Percentiles rank a stretch among this genome's conserved stretches.
phyloP scores from a whole-genome alignment of 2,329 filamentous ascomycete species.

The Colletotrichum graminicola region DNA sequence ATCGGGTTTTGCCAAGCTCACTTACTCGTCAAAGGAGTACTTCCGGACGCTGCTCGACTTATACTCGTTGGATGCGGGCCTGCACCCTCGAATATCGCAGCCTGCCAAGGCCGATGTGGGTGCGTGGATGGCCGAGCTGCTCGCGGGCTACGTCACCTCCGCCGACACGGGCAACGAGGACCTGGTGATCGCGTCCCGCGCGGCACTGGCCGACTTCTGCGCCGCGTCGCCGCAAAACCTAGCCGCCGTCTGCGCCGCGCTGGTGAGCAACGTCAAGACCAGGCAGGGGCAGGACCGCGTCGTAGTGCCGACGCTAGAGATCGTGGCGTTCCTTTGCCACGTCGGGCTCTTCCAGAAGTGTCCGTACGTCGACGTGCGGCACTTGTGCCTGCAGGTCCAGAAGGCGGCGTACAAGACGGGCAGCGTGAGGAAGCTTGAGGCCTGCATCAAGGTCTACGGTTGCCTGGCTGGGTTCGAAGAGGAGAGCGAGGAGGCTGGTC shows the following conservation, averaged over 20 bases:
- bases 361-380: conserved; percentile 59
- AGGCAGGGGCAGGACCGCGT: conserved; percentile 75
- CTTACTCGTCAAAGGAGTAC: conserved; percentile 71
- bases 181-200: conserved; percentile 76
- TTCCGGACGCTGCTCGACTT: conserved; percentile 67
- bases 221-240: conserved; percentile 55
- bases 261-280: conserved; percentile 66
- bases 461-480: conserved; percentile 66
- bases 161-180: conserved; percentile 84
- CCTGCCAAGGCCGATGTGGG: conserved; percentile 50
- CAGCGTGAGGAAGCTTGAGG: conserved; percentile 84
- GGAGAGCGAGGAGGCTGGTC: conserved; percentile 36
- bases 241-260: conserved; percentile 60
- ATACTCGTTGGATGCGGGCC: conserved; percentile 49
- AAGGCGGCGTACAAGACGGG: conserved; percentile 86
- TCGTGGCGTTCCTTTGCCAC: conserved; percentile 82
- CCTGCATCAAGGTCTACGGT: conserved; percentile 84
- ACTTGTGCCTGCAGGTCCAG: conserved; percentile 77
- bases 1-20: conserved; percentile 53
- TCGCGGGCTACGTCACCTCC: conserved; percentile 78
- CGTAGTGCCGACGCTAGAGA: conserved; percentile 80
- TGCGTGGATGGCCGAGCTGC: conserved; percentile 64
- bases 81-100: conserved; percentile 53
- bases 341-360: conserved; percentile 61
- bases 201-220: conserved; percentile 71